Base-by-base conservation (phyloP, 2,329 filamentous ascomycete genomes). In the Didymella segeticola region DNA sequence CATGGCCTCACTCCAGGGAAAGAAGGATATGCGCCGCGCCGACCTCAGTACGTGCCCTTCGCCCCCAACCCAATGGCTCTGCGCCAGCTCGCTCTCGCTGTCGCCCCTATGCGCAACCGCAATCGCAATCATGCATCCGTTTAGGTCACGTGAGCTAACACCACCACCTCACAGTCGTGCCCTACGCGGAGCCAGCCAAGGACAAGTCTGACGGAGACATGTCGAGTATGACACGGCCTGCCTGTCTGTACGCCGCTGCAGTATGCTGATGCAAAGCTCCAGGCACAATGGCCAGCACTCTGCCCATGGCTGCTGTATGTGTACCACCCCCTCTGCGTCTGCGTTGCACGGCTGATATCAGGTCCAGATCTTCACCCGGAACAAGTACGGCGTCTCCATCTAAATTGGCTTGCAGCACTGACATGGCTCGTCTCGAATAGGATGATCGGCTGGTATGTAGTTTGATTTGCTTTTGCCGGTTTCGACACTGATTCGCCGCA, bases 241-340 rank as follows among this genome's bases (percentile, higher is more conserved):
- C 37, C 36, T 36, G 14, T 34, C 27, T 29, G n/a, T 33, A 25
- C 33, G 36, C 34, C 11, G 27, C 14, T 20, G 19, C n/a, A 10
- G 8, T n/a, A 33, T 53, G 23, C 57, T 58, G 38, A 60, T 23
- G 34, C 25, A 17, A 25, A 30, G 39, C 20, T 33, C 38, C 46
- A 84, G 83, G 82, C 66, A 85, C 84, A 42, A 82, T 88, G 78
- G 80, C 83, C 47, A 93, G 88, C 70, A 96, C 93, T 29, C 81
- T 98, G 71, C 93, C 93, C 54, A 97, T 97, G 93, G 92, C 91
- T 53, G 93, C 93, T 60, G 85, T 87, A 79, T 75, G 81, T 80
- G 81, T 80, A 48, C 55, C 37, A 42, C 56, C 43, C 56, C 43
- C 31, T 34, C 38, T 39, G 56, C 41, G 10, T 45, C 43, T 37